phyloP scores from a whole-genome alignment of 495 filamentous ascomycete species.

The Talaromyces ruber region DNA sequence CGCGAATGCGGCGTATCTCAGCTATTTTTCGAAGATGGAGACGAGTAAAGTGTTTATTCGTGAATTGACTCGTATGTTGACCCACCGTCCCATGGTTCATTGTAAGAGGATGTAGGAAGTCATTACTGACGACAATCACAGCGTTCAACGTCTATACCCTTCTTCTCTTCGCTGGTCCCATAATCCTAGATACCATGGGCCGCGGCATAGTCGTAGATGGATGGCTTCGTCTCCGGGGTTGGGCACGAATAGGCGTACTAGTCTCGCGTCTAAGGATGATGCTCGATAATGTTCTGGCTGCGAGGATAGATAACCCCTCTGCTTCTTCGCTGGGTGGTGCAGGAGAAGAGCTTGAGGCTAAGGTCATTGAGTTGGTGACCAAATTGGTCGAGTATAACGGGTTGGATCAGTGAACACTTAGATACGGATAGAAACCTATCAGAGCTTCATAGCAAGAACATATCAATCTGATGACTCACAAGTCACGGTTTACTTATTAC shows the following conservation, averaged over 20 bases:
- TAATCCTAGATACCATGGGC: conserved; percentile 78
- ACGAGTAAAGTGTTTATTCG: conserved; percentile 84
- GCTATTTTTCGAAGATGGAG: conserved; percentile 83
- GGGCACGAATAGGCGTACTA: conserved; percentile 90
- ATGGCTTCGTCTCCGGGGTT: conserved; percentile 83
- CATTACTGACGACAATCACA: conserved; percentile 19
- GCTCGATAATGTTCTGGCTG: conserved; percentile 73
- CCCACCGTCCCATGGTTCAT: not conserved
- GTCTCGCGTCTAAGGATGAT: conserved; percentile 75
- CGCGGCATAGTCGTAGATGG: conserved; percentile 87
- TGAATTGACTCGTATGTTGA: conserved; percentile 72
- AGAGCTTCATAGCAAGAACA: not conserved
- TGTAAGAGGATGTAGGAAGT: not conserved
- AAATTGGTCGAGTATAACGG: conserved; percentile 82
- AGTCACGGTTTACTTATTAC: not conserved
- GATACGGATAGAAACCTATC: not conserved
- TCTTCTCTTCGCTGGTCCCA: conserved; percentile 80
- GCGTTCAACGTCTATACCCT: conserved; percentile 87
- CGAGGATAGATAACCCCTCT: conserved; percentile 68
- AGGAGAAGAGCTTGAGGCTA: conserved; percentile 22
- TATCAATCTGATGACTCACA: not conserved
- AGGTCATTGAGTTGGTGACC: conserved; percentile 68
- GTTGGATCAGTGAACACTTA: conserved; percentile 50
- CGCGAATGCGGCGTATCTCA: conserved; percentile 60
- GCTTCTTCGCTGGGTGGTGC: not conserved